These are phyloP conservation scores for Rhinocladiella mackenziei DNA, from an alignment of 2,329 filamentous ascomycete genomes.

Conservation along the genomic window DNA sequence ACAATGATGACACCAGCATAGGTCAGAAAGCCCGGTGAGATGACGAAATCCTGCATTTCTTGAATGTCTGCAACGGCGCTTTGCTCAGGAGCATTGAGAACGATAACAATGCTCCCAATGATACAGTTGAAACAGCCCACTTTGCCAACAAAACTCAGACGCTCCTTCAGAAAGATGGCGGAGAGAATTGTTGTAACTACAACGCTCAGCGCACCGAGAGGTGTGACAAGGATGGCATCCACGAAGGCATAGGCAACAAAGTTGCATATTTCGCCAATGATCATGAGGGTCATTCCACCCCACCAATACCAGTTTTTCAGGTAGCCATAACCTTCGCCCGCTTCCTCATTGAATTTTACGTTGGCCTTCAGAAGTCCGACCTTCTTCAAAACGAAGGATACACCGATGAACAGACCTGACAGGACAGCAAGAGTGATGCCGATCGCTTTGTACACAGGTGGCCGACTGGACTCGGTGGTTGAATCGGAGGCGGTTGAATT, in stretches of 20 bases:
- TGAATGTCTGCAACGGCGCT: constrained; percentile 84
- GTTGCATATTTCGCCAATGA: constrained; percentile 92
- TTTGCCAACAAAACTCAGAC: constrained; percentile 91
- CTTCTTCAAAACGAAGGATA: constrained; percentile 95
- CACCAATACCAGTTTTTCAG: constrained; percentile 96
- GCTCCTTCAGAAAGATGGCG: constrained; percentile 92
- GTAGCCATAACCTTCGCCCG: constrained; percentile 95
- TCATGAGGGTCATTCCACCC: constrained; percentile 94
- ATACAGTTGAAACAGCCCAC: constrained; percentile 95
- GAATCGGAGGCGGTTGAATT: constrained; percentile 19
- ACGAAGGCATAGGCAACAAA: constrained; percentile 96
- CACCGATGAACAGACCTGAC: constrained; percentile 88
- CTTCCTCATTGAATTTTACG: constrained; percentile 91
- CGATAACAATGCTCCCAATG: constrained; percentile 86
- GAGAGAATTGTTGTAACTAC: constrained; percentile 89
- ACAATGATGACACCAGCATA: constrained; percentile 81
- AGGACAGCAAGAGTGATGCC: constrained; percentile 80
- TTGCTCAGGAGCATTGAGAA: constrained; percentile 83
- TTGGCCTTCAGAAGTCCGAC: constrained; percentile 86
- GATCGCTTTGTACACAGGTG: constrained; percentile 71
- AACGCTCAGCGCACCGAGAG: constrained; percentile 83
- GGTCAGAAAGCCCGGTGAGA: constrained; percentile 77
- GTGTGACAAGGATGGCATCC: constrained; percentile 91
- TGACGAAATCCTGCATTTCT: constrained; percentile 84
- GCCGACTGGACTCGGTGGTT: constrained; percentile 37